Conservation (phyloP, 805 yeast species). For the Yamadazyma kitorensis region DNA sequence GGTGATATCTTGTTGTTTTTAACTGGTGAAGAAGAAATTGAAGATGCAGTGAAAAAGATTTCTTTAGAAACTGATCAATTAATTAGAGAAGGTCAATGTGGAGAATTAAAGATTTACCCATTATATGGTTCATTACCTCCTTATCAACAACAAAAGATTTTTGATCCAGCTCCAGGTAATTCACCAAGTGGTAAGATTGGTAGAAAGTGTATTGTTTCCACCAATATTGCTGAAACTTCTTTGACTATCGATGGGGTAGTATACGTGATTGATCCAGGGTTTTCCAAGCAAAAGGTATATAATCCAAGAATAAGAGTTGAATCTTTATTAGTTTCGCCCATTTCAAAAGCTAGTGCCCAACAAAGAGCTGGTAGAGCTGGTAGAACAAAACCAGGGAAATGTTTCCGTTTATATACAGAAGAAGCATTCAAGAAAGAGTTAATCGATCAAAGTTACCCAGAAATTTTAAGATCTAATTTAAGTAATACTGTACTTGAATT, state of each 20-base stretch:
- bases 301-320: conserved; percentile 96
- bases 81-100: conserved; percentile 84
- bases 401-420: conserved; percentile 94
- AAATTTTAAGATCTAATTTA: conserved; percentile 85
- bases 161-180: conserved; percentile 84
- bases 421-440: conserved; percentile 93
- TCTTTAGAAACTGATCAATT: conserved; percentile 86
- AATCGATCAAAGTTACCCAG: conserved; percentile 95
- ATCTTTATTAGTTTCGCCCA: conserved; percentile 89
- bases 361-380: conserved; percentile 99
- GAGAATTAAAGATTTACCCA: conserved; percentile 88
- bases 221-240: conserved; percentile 97
- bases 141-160: conserved; percentile 88
- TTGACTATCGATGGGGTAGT: conserved; percentile 97
- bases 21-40: conserved; percentile 98
- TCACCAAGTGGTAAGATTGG: conserved; percentile 91
- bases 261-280: conserved; percentile 96
- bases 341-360: conserved; percentile 95
- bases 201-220: conserved; percentile 85
- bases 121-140: conserved; percentile 97
- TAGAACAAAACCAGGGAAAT: conserved; percentile 97
- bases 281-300: conserved; percentile 93
- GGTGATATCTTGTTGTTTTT: conserved; percentile 86
- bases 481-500: conserved; percentile 89
- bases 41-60: conserved; percentile 90